phyloP scores from a whole-genome alignment of 2,329 filamentous ascomycete genomes.

The Emergomyces pasteurianus region DNA sequence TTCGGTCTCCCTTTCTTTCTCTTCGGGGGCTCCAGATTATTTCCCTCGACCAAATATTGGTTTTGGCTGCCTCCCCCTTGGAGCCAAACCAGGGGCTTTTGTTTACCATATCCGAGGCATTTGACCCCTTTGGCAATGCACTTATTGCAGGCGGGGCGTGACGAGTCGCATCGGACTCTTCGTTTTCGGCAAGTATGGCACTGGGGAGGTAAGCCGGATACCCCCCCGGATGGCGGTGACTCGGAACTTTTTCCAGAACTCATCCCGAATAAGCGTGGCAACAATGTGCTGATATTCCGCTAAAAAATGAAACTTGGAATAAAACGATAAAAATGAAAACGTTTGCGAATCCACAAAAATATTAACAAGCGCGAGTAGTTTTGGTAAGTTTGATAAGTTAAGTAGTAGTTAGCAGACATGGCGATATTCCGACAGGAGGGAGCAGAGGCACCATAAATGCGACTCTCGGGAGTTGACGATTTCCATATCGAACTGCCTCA shows the following conservation, averaged over 20 bases:
- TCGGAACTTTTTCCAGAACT: background rate
- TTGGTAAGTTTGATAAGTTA: background rate
- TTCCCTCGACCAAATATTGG: slow-evolving; percentile 1
- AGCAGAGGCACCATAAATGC: background rate
- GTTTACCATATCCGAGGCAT: slow-evolving; percentile 22
- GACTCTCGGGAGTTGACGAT: background rate
- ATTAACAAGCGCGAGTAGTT: background rate
- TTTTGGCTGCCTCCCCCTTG: slow-evolving; percentile 20
- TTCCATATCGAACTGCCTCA: background rate
- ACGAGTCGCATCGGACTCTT: slow-evolving; percentile 11
- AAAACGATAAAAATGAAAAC: background rate
- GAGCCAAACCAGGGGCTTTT: slow-evolving; percentile 36
- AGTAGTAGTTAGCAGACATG: too few relatives aligned
- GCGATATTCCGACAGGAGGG: too few relatives aligned
- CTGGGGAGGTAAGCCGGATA: slow-evolving; percentile 9
- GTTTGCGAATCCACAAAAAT: background rate
- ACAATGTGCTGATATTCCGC: background rate
- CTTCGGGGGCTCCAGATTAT: background rate
- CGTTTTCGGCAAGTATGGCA: slow-evolving; percentile 13
- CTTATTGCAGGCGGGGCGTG: slow-evolving; percentile 10
- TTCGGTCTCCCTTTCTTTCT: slow-evolving; percentile 11
- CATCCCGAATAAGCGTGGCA: background rate
- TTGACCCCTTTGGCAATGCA: slow-evolving; percentile 9
- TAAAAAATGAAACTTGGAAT: background rate
- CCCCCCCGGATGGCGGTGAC: slow-evolving; percentile 37